Evolutionary conservation across 257 asterid species (phyloP), one percentile per base, ranked within the genome.

Genomic region (Apocynum venetum): DNA sequence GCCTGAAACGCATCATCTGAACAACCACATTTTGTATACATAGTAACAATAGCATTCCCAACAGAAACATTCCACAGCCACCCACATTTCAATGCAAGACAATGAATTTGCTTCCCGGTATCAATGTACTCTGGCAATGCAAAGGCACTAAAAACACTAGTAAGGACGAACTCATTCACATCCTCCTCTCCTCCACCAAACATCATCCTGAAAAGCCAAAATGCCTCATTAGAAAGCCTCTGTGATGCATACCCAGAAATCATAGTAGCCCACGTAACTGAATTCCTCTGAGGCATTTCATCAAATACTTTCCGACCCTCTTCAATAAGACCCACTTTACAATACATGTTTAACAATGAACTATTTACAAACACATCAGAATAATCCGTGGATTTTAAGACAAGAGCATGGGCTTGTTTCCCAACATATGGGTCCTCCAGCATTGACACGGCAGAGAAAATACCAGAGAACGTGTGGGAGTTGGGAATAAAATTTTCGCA

Each of bases 241-340:
- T 81, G 86, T 6, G 65, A 78, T 0, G 97, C 94, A 66, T 90
- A 93, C 53, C 97, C 97, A 36, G 96, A 91, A 17, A 93, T 88
- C 96, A 93, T 88, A 0, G 96, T 89, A 41, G 96, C 87, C 96
- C 97, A 93, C 43, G 98, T 87, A 74, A 91, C 84, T 11, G 98
- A 85, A 70, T 93, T 93, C 77, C 89, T 86, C 1, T 78, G 87
- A 69, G 91, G 85, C 96, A 93, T 93, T 84, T 90, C 92, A 76
- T 88, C 98, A 48, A 90, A 93, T 88, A 93, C 63, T 76, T 84
- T 88, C 3, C 90, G 88, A 4, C 86, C 96, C 13, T 89, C 88
- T 6, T 41, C 77, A 53, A 90, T 47, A 64, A 79, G 75, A 0
- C 96, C 96, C 63, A 82, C 17, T 79, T 93, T 93, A 11, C 91